Evolutionary conservation across 345 rosid species (phyloP), one percentile per base, ranked within the genome.

Genomic region (Bruguiera parviflora): DNA sequence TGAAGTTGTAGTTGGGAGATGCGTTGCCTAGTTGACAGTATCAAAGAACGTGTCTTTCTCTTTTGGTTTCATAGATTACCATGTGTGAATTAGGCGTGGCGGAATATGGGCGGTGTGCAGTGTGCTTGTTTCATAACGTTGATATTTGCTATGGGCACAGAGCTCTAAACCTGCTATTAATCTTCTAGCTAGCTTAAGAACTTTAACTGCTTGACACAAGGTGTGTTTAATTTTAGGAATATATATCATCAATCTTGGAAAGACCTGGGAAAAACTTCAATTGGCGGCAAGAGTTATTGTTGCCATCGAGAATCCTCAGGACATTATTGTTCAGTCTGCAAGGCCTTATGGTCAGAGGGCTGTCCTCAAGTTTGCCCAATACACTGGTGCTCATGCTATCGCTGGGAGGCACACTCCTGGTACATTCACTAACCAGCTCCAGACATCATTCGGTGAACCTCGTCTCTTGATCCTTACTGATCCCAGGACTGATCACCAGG

Each of bases 291-390:
- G 96, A 51, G 91, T 86, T 24, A 91, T 91, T 63, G 97, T 91
- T 24, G 84, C 84, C 0, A 86, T 91, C 2, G 97, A 91, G 76
- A 89, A 87, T 73, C 96, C 97, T 1, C 83, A 86, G 60, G 96
- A 91, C 73, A 91, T 91, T 32, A 91, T 91, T 75, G 97, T 91
- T 10, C 97, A 91, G 75, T 89, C 96, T 0, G 97, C 97, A 20
- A 86, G 97, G 77, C 97, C 97, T 3, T 91, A 91, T 71, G 97
- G 97, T 63, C 97, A 91, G 85, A 83, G 96, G 55, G 97, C 97
- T 69, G 96, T 91, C 0, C 43, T 91, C 68, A 68, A 68, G 33
- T 68, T 68, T 58, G 63, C 72, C 11, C 72, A 68, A 15, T 47
- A 68, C 58, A 68, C 72, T 7, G 56, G 72, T n/a, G 72, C 72